Percentiles rank a stretch among this genome's conserved stretches.
phyloP scores from a whole-genome alignment of 2,329 filamentous ascomycete genomes.

The Coccinonectria pachysandricola region DNA sequence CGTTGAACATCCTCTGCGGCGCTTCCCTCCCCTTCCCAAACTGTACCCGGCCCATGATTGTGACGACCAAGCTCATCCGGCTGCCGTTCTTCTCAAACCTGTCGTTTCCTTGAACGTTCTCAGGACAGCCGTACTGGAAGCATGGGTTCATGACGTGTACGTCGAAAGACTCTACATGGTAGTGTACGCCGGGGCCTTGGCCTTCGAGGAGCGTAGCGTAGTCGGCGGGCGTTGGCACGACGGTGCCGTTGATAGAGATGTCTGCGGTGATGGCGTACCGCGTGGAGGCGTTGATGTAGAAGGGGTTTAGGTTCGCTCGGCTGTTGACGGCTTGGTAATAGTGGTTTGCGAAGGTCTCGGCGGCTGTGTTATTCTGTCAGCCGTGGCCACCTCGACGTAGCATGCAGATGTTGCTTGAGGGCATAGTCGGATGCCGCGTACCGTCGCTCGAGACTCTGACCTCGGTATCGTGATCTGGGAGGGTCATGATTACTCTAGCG shows the following conservation, averaged over 20 bases:
- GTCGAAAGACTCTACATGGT: conserved; percentile 68
- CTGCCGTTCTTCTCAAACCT: conserved; percentile 40
- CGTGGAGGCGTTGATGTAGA: conserved; percentile 55
- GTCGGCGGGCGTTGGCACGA: conserved; percentile 49
- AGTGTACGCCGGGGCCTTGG: conserved; percentile 48
- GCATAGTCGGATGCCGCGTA: no score
- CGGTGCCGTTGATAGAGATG: conserved; percentile 72
- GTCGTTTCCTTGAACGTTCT: conserved; percentile 29
- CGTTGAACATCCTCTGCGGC: conserved; percentile 61
- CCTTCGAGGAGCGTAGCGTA: conserved; percentile 60
- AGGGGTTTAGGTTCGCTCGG: conserved; percentile 50
- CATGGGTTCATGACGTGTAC: conserved; percentile 66
- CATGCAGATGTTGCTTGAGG: no score
- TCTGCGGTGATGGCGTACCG: conserved; percentile 48
- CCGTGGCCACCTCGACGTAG: no score
- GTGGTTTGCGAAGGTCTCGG: conserved; percentile 58
- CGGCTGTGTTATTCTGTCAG: no score
- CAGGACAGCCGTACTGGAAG: conserved; percentile 48
- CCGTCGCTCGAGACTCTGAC: conserved; percentile 38
- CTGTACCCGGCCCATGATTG: conserved; percentile 61
- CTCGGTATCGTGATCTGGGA: conserved; percentile 31
- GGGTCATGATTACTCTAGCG: conserved; percentile 19
- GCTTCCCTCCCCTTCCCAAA: conserved; percentile 55
- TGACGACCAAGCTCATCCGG: conserved; percentile 60
- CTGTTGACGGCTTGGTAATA: conserved; percentile 69